These are phyloP conservation scores for Skeletonema costatum DNA, from an alignment of 108 stramenopile genomes.

Conservation along the genomic window DNA sequence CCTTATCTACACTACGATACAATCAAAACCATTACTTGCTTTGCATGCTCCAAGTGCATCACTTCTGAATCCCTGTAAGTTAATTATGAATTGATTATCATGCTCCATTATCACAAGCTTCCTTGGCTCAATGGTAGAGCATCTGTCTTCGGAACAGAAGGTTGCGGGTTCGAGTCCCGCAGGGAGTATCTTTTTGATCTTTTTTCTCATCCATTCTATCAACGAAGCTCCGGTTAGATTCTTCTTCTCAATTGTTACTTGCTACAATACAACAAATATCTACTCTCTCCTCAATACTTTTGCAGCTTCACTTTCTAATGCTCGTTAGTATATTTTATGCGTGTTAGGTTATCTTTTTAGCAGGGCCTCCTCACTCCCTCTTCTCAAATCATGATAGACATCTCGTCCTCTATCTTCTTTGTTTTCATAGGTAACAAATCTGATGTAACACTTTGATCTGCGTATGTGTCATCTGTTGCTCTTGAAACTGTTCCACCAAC, in stretches of 20 bases:
- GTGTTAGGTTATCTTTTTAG: no score
- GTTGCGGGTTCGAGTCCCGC: slow-evolving; percentile 92
- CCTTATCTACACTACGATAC: no score
- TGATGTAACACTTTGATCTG: slow-evolving; percentile 89
- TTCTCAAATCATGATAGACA: neutral
- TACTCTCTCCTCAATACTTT: neutral
- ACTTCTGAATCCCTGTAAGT: no score
- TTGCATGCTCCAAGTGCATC: no score
- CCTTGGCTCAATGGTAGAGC: slow-evolving; percentile 94
- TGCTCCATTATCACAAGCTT: neutral
- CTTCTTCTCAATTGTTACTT: neutral
- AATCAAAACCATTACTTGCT: no score
- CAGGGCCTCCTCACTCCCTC: no score
- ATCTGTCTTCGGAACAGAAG: slow-evolving; percentile 96
- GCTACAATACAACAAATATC: no score
- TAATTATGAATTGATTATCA: no score
- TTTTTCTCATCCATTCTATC: neutral
- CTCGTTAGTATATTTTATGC: no score
- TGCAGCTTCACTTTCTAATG: neutral
- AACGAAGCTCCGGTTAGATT: neutral
- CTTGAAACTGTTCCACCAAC: slow-evolving; percentile 83
- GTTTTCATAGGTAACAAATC: slow-evolving; percentile 77
- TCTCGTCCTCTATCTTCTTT: neutral
- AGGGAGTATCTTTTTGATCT: slow-evolving; percentile 51
- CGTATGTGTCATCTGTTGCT: slow-evolving; percentile 81